Evolutionary conservation across 2,329 filamentous ascomycete species (phyloP), one percentile per base, ranked within the genome.

Genomic region (Fusarium lyarnte): DNA sequence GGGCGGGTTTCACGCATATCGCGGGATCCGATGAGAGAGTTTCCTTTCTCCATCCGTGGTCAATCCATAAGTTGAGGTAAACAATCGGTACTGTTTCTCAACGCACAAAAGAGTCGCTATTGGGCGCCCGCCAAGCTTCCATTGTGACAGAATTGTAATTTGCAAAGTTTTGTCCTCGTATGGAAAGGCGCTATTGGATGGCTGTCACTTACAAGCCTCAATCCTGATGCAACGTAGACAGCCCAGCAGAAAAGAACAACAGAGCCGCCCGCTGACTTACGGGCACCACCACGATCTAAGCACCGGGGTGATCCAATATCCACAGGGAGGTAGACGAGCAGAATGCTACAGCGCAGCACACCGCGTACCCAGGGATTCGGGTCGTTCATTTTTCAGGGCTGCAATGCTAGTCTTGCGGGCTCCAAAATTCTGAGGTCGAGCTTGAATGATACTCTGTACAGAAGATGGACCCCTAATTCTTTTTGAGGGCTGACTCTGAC

Each of bases 311-410:
- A 66, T 39, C 46, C 38, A 35, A 47, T 62, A 53, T 53, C 36
- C 21, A 49, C 66, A 45, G 54, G 58, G 60, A 60, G 43, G 31
- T 51, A 53, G 41, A 53, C 54, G 58, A 63, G 39, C 38, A 52
- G 42, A 45, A 39, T 39, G 35, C 62, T 52, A 54, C 58, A 36
- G 57, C 69, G 59, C 39, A 64, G 43, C 39, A 63, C 58, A 63
- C 57, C 62, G 70, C 60, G 59, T 73, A 69, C 63, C 75, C 74
- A 69, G 65, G 60, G 45, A 63, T 71, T 72, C 66, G 74, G 75
- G 63, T 71, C 68, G 25, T 39, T 65, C 42, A 38, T 36, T 43
- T 58, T 38, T 73, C 65, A 62, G 38, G 49, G 33, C 54, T 64
- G 66, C 70, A 58, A 66, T 59, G 66, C 63, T 64, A 67, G 58